Evolutionary conservation across 148 eudicot genomes (phyloP).

Genomic region (Chenopodium album): DNA sequence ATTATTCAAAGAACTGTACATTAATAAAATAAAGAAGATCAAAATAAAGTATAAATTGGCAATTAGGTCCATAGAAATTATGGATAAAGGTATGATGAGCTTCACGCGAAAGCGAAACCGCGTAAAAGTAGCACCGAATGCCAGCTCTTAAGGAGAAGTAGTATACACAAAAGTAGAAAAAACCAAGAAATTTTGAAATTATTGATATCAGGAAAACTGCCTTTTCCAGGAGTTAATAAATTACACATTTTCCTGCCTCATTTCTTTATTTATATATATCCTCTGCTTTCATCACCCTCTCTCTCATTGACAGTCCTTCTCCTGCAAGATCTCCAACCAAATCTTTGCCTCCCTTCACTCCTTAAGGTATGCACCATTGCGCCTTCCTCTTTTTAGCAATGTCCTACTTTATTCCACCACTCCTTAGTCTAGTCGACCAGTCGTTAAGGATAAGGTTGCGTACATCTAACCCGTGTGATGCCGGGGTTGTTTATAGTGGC

Average conservation of each 20-base stretch:
- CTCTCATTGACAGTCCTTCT: not conserved
- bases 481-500: not conserved
- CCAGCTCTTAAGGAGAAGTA: slow-evolving; percentile 7
- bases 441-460: not conserved
- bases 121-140: slow-evolving; percentile 19
- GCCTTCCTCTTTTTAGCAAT: not conserved
- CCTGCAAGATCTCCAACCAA: slow-evolving; percentile 1
- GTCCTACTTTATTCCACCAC: too few species aligned
- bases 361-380: not conserved
- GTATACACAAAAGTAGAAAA: not conserved
- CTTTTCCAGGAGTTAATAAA: not conserved
- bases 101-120: slow-evolving; percentile 21
- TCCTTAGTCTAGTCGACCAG: too few species aligned
- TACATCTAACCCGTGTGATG: not conserved
- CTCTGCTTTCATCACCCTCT: not conserved
- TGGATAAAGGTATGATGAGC: not conserved
- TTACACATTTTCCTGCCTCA: too few species aligned
- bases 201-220: not conserved
- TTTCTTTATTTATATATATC: not conserved
- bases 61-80: too few species aligned
- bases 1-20: too few species aligned
- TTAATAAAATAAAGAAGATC: too few species aligned
- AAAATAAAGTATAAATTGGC: too few species aligned
- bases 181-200: not conserved
- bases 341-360: not conserved